Evolutionary conservation across 208 protist genomes (phyloP).

Genomic region (Balamuthia mandrillaris): DNA sequence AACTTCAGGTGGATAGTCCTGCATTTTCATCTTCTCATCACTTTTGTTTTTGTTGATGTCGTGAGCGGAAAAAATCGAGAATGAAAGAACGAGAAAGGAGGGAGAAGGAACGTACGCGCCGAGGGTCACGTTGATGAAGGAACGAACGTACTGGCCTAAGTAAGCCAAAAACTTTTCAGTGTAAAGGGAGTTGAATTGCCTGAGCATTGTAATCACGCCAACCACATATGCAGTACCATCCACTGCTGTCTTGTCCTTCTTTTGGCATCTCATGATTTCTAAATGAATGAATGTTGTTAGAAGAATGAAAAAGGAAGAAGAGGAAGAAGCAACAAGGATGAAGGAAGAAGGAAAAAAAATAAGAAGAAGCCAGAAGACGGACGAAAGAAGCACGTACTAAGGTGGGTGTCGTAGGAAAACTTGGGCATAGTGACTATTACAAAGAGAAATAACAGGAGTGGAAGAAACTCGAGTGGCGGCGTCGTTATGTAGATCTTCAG

Average conservation of each 20-base stretch:
- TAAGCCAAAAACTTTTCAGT: constrained; percentile 78
- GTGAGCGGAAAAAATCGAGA: neutral
- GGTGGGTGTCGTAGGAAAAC: constrained; percentile 67
- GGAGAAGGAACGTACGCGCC: neutral
- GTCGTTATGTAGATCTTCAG: constrained; percentile 81
- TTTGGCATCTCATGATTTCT: constrained; percentile 47
- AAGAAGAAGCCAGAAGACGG: neutral
- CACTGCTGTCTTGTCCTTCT: constrained; percentile 63
- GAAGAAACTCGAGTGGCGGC: constrained; percentile 66
- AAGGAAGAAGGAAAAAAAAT: too few species aligned
- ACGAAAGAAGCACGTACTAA: neutral
- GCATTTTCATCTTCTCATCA: too few species aligned
- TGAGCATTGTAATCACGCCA: constrained; percentile 84
- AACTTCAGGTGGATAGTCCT: constrained; percentile 57
- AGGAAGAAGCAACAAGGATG: neutral
- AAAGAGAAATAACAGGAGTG: constrained; percentile 77
- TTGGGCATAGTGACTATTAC: constrained; percentile 69
- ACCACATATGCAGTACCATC: constrained; percentile 83
- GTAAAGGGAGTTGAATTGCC: constrained; percentile 85
- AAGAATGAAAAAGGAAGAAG: neutral
- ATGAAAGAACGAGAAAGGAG: neutral
- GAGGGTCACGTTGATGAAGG: constrained; percentile 59
- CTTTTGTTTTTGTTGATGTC: neutral
- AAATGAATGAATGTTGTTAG: too few species aligned
- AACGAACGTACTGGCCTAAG: constrained; percentile 79